Base-by-base conservation (phyloP, 805 yeast genomes). In the Komagataella phaffii region DNA sequence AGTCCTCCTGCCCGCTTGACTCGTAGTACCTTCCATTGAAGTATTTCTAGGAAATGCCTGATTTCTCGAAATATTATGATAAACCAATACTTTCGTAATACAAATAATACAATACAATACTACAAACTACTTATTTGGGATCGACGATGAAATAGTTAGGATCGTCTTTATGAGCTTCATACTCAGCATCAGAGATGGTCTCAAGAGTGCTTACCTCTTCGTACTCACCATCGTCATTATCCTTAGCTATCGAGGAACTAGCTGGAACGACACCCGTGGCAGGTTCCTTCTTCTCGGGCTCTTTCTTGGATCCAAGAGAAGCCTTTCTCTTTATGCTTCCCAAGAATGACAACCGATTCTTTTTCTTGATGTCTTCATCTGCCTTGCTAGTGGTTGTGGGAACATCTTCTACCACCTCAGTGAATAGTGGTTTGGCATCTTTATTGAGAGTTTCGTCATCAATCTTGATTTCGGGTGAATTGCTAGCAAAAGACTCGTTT, bases 181-280 rank as follows among this genome's bases (percentile, higher is more conserved):
- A 78, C 55, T 77, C 82, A 18, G 53, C 61, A 54, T 75, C 76
- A 40, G 72, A 68, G 30, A 78, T 74, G 44, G 79, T 77, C 60
- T 76, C 79, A 56, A 76, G 74, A 6, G 69, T 62, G 19, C 62
- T 58, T 47, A 65, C 69, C 47, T 68, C 72, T 19, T 58, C 64
- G 49, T 56, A 63, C n/a, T 61, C 65, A 43, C 14, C 40, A 8
- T 30, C 40, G 40, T 53, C 56, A 40, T 44, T 6, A 23, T 24
- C 45, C 17, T 48, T 21, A 17, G n/a, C 30, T 49, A 44, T 14
- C 14, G 40, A 30, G 17, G 51, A 50, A 2, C 24, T 52, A 21
- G 43, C 51, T 5, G 51, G 50, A 14, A 52, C 54, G 30, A 52
- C 51, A 7, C 49, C 54, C 3, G 50, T 51, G 3, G 48, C 55